These are phyloP conservation scores for Lactuca saligna DNA, from an alignment of 129 eudicot species.

Conservation along the genomic window DNA sequence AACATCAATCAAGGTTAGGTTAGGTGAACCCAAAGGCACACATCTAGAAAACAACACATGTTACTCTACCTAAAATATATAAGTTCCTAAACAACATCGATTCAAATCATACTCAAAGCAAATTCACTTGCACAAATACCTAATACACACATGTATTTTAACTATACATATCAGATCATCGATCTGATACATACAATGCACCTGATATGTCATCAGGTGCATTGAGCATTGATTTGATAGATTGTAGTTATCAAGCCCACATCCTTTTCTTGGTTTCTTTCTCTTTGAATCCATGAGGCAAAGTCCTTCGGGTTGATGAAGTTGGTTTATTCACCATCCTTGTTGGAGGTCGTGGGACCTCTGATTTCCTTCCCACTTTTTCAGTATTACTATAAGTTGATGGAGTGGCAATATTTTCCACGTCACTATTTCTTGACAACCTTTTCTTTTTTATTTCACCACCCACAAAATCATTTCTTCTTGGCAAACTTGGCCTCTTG, in stretches of 20 bases:
- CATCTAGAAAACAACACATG: no score
- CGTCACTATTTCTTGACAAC: constrained; percentile 69
- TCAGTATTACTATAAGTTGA: constrained; percentile 48
- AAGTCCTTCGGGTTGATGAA: constrained; percentile 45
- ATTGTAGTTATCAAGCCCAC: constrained; percentile 54
- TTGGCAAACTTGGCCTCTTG: constrained; percentile 37
- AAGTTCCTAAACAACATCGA: neutral
- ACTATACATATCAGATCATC: no score
- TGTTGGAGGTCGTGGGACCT: constrained; percentile 46
- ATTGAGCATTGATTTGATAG: no score
- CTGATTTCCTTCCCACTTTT: constrained; percentile 32
- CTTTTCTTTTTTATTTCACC: constrained; percentile 52
- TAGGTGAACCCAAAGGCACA: no score
- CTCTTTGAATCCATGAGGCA: constrained; percentile 55
- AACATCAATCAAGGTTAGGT: no score
- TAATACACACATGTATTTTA: no score
- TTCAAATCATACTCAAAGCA: constrained; percentile 21
- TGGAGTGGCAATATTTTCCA: constrained; percentile 44
- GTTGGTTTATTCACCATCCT: constrained; percentile 43
- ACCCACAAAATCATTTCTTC: constrained; percentile 48
- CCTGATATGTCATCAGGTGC: no score
- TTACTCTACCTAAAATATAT: no score
- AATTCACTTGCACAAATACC: constrained; percentile 26
- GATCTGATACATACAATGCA: no score
- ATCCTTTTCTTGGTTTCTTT: constrained; percentile 69